These are phyloP conservation scores for Epithemia pelagica DNA, from an alignment of 108 stramenopile genomes.

Conservation along the genomic window DNA sequence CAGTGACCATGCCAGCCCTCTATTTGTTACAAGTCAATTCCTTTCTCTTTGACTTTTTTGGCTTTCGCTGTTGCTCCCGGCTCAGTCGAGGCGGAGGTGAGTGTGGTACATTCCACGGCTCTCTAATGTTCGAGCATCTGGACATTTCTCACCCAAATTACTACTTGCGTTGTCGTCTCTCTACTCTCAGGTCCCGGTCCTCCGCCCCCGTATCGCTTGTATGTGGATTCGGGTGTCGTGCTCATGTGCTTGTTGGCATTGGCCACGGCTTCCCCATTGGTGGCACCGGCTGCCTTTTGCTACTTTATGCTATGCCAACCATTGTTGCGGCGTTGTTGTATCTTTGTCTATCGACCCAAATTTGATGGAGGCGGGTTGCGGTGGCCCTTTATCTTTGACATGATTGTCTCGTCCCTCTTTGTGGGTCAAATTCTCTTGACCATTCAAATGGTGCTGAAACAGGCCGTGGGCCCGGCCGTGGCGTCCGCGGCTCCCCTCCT, in stretches of 20 bases:
- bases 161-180: too few relatives aligned
- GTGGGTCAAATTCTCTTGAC: constrained; percentile 51
- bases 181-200: constrained; percentile 54
- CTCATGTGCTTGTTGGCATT: constrained; percentile 71
- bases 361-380: constrained; percentile 59
- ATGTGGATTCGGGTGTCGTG: constrained; percentile 82
- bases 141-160: too few relatives aligned
- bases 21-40: constrained; percentile 80
- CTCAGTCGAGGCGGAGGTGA: constrained; percentile 25
- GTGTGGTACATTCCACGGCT: too few relatives aligned
- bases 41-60: constrained; percentile 46
- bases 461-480: constrained; percentile 61
- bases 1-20: constrained; percentile 58
- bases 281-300: constrained; percentile 59
- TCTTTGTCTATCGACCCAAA: constrained; percentile 76
- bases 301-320: constrained; percentile 70
- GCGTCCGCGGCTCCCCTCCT: constrained; percentile 45
- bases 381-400: constrained; percentile 81
- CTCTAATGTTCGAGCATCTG: too few relatives aligned
- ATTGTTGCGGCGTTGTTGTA: constrained; percentile 61
- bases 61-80: constrained; percentile 36
- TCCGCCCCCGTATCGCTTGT: constrained; percentile 73
- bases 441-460: constrained; percentile 45
- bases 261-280: constrained; percentile 73
- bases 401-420: constrained; percentile 52